These are phyloP conservation scores for Myrica gale DNA, from an alignment of 306 rosid genomes.

Conservation along the genomic window DNA sequence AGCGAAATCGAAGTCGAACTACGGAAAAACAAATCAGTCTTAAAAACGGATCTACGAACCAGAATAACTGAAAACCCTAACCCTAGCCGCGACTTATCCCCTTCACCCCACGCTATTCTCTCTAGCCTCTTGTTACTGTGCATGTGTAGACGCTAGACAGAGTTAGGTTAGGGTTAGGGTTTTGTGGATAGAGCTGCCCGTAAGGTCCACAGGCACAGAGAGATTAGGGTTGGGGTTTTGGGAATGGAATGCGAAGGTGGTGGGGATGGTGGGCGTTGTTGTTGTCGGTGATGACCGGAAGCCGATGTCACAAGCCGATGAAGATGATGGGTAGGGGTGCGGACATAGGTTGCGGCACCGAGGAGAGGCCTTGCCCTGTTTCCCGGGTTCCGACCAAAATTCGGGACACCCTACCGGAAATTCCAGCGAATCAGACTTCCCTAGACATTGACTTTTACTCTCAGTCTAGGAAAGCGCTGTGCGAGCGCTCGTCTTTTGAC, in stretches of 20 bases:
- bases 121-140: constrained; percentile 10
- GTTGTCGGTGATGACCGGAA: constrained; percentile 78
- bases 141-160: constrained; percentile 23
- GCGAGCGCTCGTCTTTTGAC: constrained; percentile 77
- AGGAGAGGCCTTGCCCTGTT: constrained; percentile 45
- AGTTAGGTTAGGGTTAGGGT: constrained; percentile 36
- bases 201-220: neutral
- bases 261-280: constrained; percentile 33
- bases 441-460: constrained; percentile 51
- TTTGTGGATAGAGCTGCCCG: constrained; percentile 10
- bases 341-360: constrained; percentile 46
- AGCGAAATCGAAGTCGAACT: constrained; percentile 63
- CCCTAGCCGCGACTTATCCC: constrained; percentile 75
- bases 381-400: constrained; percentile 42
- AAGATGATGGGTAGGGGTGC: constrained; percentile 59
- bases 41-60: constrained; percentile 69
- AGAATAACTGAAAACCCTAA: constrained; percentile 65
- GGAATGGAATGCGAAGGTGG: constrained; percentile 57
- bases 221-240: constrained; percentile 31
- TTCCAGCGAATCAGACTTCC: constrained; percentile 14
- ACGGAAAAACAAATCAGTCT: constrained; percentile 37
- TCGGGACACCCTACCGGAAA: constrained; percentile 45
- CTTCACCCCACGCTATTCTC: constrained; percentile 13
- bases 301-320: constrained; percentile 65
- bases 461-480: constrained; percentile 75